phyloP scores from a whole-genome alignment of 306 rosid genomes.

The Notholithocarpus densiflorus region DNA sequence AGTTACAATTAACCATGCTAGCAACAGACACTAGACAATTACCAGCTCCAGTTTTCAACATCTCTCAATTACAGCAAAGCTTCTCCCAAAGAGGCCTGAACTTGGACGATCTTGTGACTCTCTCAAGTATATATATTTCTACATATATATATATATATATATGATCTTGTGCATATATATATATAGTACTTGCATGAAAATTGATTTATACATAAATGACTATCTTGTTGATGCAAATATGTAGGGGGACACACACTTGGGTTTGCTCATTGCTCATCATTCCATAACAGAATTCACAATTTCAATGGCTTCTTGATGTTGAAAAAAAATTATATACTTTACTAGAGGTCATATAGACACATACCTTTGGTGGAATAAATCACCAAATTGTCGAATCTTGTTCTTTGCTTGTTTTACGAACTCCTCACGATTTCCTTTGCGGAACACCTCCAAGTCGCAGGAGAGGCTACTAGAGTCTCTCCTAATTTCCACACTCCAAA shows the following conservation, averaged over 20 bases:
- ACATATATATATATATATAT: too few species aligned
- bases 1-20: too few species aligned
- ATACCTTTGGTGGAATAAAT: too few species aligned
- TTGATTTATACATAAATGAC: background rate
- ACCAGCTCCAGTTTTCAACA: constrained; percentile 72
- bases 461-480: too few species aligned
- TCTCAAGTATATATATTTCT: constrained; percentile 44
- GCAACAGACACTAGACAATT: constrained; percentile 62
- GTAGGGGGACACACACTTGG: constrained; percentile 86
- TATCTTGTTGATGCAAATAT: background rate
- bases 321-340: too few species aligned
- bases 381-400: too few species aligned
- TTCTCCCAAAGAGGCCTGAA: constrained; percentile 76
- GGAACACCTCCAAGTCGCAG: too few species aligned
- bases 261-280: constrained; percentile 76
- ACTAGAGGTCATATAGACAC: too few species aligned
- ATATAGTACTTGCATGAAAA: background rate
- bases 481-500: too few species aligned
- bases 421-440: too few species aligned
- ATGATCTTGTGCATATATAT: constrained; percentile 59
- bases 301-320: constrained; percentile 39
- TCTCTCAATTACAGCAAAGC: constrained; percentile 69
- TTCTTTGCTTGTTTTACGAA: too few species aligned
- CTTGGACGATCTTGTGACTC: constrained; percentile 57
- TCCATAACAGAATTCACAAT: constrained; percentile 67